Evolutionary conservation across 1,284 basidiomycete genomes (phyloP), one percentile per base, ranked within the genome.

Genomic region (Agaricales sp.): DNA sequence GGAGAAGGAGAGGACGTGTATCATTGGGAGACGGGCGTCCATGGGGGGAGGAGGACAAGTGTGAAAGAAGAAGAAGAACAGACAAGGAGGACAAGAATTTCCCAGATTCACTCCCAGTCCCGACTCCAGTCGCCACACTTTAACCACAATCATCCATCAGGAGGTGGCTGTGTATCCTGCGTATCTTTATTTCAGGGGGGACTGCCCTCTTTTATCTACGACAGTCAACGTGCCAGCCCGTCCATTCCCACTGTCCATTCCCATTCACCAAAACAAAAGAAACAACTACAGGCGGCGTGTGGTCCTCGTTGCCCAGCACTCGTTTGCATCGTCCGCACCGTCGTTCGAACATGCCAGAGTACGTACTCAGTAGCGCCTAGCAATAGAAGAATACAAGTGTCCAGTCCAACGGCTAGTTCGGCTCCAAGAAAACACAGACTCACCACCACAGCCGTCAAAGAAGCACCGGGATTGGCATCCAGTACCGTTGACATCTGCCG

Each of bases 251-350:
- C 67, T n/a, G 60, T 65, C 76, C 77, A 83, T 26, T 75, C 59
- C 37, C 83, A 74, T 41, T 16, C 8, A 6, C 8, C 8, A 6
- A 4, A n/a, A 8, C 16, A 16, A 41, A 41, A 4, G n/a, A 16
- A 6, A 20, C 39, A 23, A 75, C 79, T 3, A 86, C 80, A 0
- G 83, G 78, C 1, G 84, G 85, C 13, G 82, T 67, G 58, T 85
- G 81, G 0, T 77, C 80, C 53, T 86, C 83, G 1, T 67, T 64
- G 0, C 81, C 80, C 14, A 87, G 64, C 20, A 87, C 76, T 11
- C 82, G 74, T 45, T 71, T 64, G 56, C 84, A 87, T 16, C 11
- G 22, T n/a, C 22, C 24, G 12, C 48, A 49, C 16, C 22, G 38
- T 23, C 48, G 30, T 2, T 44, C 48, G 44, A 49, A 49, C 24